Conservation (phyloP, 1,284 basidiomycete species). For the Leccinum insigne region DNA sequence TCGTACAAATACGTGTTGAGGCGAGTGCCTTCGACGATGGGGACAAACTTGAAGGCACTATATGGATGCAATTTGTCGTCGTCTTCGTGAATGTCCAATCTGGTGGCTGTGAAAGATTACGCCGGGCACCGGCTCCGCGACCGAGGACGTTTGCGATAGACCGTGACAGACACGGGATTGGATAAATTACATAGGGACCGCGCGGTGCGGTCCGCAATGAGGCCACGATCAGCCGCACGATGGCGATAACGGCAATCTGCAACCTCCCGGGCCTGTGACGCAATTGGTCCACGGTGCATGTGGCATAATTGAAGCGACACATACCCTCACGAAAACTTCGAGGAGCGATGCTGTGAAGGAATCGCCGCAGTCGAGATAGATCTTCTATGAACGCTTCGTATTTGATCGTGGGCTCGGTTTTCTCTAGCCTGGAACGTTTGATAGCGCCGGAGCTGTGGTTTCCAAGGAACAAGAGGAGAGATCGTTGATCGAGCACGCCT, state of each 20-base stretch:
- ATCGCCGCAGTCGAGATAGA: constrained; percentile 64
- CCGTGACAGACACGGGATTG: constrained; percentile 38
- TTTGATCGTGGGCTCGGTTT: constrained; percentile 55
- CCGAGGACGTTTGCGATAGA: constrained; percentile 47
- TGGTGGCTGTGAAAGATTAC: constrained; percentile 44
- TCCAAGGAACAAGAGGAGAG: constrained; percentile 2
- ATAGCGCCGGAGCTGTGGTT: constrained; percentile 61
- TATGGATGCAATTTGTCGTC: constrained; percentile 46
- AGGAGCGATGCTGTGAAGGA: constrained; percentile 70
- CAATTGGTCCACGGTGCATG: constrained; percentile 4
- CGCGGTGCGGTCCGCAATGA: constrained; percentile 64
- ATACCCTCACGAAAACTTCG: constrained; percentile 72
- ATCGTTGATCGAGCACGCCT: too few species aligned
- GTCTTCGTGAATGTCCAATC: constrained; percentile 61
- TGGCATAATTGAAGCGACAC: constrained; percentile 16
- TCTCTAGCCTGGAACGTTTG: constrained; percentile 59
- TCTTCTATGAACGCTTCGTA: constrained; percentile 70
- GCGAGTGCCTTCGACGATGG: constrained; percentile 51
- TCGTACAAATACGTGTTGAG: constrained; percentile 58
- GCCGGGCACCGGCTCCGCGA: constrained; percentile 28
- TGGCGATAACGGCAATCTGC: constrained; percentile 60
- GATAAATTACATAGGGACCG: constrained; percentile 58
- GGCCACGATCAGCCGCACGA: constrained; percentile 50
- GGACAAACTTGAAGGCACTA: constrained; percentile 19
- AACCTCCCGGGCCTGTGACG: constrained; percentile 46